Evolutionary conservation across 306 rosid species (phyloP), one percentile per base, ranked within the genome.

Genomic region (Hippophae rhamnoides): DNA sequence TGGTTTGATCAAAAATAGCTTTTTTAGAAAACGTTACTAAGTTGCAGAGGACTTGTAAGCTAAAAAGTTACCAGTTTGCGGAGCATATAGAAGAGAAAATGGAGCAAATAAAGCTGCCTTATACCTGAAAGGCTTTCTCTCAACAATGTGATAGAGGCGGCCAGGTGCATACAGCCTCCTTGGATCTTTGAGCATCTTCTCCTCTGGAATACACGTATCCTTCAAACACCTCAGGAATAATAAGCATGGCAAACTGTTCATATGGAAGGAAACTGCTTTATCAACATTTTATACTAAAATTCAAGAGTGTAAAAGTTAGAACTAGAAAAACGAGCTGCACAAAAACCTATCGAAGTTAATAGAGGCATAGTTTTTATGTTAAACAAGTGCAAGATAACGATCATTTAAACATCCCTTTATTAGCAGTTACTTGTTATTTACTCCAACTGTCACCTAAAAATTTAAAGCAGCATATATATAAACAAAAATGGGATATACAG

Each of bases 161-260:
- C 97, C 97, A 0, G 97, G 97, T 41, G 95, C 95, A 59, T 90
- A 90, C 60, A 90, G 94, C 76, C 95, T 90, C 83, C 97, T 78
- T 10, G 97, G 97, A 82, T 90, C 97, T 72, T 79, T 90, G 52
- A 90, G 65, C 95, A 78, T 86, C 79, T 79, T 82, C 67, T 74
- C 94, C 68, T 90, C 97, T 0, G 94, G 74, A 54, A 84, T 62
- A 68, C 97, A 90, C 42, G 97, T 90, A 77, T 90, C 97, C 68
- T 75, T 69, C 90, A 90, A 74, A 76, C 97, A 90, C 67, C 79
- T 71, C 62, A 86, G 54, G 77, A 90, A 90, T 69, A 90, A 71
- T 26, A 84, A 58, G 83, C 97, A 90, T 8, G 97, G 97, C 81
- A 90, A 79, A 75, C 97, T 90, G 77, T 74, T 71, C 61, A 63